These are phyloP conservation scores for Talaromyces liani DNA, from an alignment of 495 filamentous ascomycete genomes.

Conservation along the genomic window DNA sequence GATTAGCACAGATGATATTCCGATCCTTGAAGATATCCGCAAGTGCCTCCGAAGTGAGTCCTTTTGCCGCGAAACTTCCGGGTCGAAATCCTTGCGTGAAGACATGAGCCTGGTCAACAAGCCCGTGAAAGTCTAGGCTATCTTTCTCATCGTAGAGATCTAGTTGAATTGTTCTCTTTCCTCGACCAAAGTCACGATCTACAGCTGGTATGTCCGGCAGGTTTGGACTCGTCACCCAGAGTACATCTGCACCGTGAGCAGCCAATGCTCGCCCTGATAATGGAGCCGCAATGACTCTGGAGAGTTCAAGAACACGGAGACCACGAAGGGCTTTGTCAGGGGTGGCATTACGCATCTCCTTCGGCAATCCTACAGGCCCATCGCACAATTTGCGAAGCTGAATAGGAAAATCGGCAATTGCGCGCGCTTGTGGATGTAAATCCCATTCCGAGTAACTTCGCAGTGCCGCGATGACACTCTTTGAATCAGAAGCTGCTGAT, in stretches of 20 bases:
- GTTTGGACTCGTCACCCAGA: constrained; percentile 54
- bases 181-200: constrained; percentile 59
- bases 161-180: constrained; percentile 44
- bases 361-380: constrained; percentile 12
- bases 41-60: constrained; percentile 39
- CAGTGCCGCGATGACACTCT: constrained; percentile 30
- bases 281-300: constrained; percentile 44
- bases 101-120: constrained; percentile 40
- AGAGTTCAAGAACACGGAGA: constrained; percentile 48
- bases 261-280: constrained; percentile 49
- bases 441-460: constrained; percentile 35
- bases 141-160: constrained; percentile 41
- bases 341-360: background rate
- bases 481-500: constrained; percentile 16
- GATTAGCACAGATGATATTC: constrained; percentile 51
- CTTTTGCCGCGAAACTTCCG: constrained; percentile 43
- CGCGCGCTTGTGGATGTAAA: constrained; percentile 26
- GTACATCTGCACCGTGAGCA: constrained; percentile 51
- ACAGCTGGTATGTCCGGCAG: constrained; percentile 59
- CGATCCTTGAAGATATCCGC: constrained; percentile 25
- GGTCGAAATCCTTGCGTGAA: constrained; percentile 53
- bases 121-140: constrained; percentile 32
- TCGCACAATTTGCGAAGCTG: constrained; percentile 20
- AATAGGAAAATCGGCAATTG: constrained; percentile 32
- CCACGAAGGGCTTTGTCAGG: constrained; percentile 16